Percentiles rank a stretch among this genome's conserved stretches.
Evolutionary conservation across 768 basidiomycete species (phyloP).

Genomic region (Pholiota conissans): DNA sequence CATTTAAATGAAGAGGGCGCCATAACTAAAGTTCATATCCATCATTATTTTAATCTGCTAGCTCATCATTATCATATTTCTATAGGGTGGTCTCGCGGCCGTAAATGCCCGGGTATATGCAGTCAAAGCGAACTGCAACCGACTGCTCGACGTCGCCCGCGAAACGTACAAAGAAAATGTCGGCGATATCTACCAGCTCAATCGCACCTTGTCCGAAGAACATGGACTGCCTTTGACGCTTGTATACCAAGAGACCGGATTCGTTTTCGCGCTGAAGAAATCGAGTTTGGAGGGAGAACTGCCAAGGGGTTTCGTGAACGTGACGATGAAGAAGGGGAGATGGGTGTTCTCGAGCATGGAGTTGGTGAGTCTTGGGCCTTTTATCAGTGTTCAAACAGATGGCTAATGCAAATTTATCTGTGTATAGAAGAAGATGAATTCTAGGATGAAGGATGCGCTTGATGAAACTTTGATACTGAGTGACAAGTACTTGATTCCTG

Average conservation of each 20-base stretch:
- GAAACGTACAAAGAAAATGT: constrained; percentile 95
- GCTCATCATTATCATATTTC: not conserved
- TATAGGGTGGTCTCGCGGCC: constrained; percentile 68
- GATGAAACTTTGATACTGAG: constrained; percentile 88
- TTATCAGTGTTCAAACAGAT: not conserved
- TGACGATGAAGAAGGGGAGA: constrained; percentile 63
- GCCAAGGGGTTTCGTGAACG: constrained; percentile 73
- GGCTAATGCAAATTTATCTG: not conserved
- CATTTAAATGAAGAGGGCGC: constrained; percentile 74
- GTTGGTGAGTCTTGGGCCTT: constrained; percentile 50
- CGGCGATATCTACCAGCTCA: constrained; percentile 78
- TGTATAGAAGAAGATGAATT: constrained; percentile 84
- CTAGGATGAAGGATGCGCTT: constrained; percentile 87
- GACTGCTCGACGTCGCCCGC: constrained; percentile 89
- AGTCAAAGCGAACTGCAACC: constrained; percentile 81
- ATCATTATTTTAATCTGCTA: not conserved
- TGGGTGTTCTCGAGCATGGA: constrained; percentile 81
- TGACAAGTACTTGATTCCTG: constrained; percentile 50
- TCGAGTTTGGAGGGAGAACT: constrained; percentile 61
- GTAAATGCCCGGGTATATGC: constrained; percentile 88
- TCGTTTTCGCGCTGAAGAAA: constrained; percentile 73
- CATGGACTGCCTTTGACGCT: constrained; percentile 66
- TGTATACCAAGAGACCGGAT: constrained; percentile 72
- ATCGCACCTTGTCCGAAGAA: constrained; percentile 55
- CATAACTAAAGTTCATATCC: constrained; percentile 51